Evolutionary conservation across 257 asterid species (phyloP).

Genomic region (Solanum pinnatisectum): DNA sequence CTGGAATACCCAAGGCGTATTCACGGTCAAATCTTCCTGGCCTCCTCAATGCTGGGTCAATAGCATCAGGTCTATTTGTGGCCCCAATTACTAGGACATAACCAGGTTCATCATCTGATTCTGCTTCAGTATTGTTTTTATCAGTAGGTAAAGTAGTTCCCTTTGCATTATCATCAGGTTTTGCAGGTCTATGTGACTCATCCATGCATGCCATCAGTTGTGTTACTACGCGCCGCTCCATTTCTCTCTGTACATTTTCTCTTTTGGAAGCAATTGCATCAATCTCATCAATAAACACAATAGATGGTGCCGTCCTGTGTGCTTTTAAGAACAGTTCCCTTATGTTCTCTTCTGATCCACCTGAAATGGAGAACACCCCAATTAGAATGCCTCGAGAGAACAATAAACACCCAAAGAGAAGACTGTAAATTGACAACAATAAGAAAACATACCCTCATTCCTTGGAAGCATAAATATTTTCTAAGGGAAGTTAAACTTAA

Average conservation of each 20-base stretch:
- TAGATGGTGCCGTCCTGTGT: slow-evolving; percentile 78
- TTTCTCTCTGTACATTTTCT: slow-evolving; percentile 66
- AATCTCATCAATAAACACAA: slow-evolving; percentile 89
- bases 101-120: slow-evolving; percentile 26
- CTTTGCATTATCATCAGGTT: slow-evolving; percentile 20
- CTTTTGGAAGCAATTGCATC: slow-evolving; percentile 91
- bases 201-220: slow-evolving; percentile 91
- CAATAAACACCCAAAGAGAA: too few relatives aligned
- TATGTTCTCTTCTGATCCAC: slow-evolving; percentile 81
- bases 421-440: not conserved
- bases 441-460: not conserved
- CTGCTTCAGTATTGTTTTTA: not conserved
- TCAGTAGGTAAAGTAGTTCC: slow-evolving; percentile 2
- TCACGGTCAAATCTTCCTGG: slow-evolving; percentile 92
- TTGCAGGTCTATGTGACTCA: slow-evolving; percentile 37
- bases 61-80: slow-evolving; percentile 77
- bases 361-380: slow-evolving; percentile 19
- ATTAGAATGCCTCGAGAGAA: not conserved
- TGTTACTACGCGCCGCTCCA: slow-evolving; percentile 80
- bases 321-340: slow-evolving; percentile 75
- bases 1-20: slow-evolving; percentile 61
- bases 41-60: slow-evolving; percentile 88
- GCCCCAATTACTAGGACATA: slow-evolving; percentile 85
- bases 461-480: not conserved
- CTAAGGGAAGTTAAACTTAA: not conserved